These are phyloP conservation scores for Schizosaccharomyces osmophilus DNA, from an alignment of 805 yeast species.

Conservation along the genomic window DNA sequence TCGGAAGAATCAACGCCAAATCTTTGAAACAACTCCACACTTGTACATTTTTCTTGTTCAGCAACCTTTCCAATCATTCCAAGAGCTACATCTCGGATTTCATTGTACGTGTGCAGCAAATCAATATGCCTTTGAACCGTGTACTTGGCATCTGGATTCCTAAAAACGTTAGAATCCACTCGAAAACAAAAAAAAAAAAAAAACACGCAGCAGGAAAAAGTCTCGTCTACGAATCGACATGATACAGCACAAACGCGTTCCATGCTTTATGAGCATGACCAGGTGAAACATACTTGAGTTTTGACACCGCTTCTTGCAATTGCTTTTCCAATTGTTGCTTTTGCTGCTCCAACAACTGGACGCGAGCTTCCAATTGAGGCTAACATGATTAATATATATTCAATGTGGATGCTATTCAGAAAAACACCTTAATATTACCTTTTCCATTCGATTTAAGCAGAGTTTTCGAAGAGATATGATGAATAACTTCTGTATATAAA, in stretches of 20 bases:
- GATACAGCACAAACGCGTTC: background rate
- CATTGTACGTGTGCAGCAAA: slow-evolving; percentile 33
- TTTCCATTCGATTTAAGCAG: background rate
- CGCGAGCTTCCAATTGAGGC: background rate
- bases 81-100: slow-evolving; percentile 35
- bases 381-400: background rate
- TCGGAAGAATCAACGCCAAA: background rate
- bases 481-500: background rate
- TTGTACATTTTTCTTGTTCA: slow-evolving; percentile 2
- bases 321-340: background rate
- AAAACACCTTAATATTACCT: background rate
- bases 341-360: background rate
- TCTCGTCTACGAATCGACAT: no score
- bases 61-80: slow-evolving; percentile 28
- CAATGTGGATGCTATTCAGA: background rate
- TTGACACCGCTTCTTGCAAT: background rate
- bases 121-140: slow-evolving; percentile 29
- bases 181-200: background rate
- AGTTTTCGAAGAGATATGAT: background rate
- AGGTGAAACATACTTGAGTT: background rate
- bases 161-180: background rate
- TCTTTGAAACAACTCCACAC: background rate
- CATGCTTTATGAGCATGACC: background rate
- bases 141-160: slow-evolving; percentile 16
- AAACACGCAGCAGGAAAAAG: no score